Base-by-base conservation (phyloP, 1,139 yeast species). In the Suhomyces wounanorum region DNA sequence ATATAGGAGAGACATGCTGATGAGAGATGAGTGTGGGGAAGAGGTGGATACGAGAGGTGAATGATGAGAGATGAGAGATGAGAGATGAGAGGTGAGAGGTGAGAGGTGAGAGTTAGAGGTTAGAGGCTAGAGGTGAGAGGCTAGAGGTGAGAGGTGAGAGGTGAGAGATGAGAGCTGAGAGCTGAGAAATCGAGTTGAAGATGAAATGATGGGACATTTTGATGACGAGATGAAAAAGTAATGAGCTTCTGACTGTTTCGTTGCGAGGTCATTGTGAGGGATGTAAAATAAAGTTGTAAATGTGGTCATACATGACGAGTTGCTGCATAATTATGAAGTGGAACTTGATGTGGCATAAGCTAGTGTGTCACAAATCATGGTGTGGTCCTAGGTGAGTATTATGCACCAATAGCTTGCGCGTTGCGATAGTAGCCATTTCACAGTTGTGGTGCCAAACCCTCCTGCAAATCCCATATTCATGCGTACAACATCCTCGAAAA, bases 1-100 rank as follows among this genome's bases (percentile, higher is more conserved):
- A 39, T 39, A 35, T 18, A 40, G 43, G 30, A 48, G 44, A 40
- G 42, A 43, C n/a, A n/a, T 43, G 35, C 45, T 28, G 31, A 28
- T 28, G 31, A 28, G 31, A 28, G 31, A 28, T 28, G 13, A 10
- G 31, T 10, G 31, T 21, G 23, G 23, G 23, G 23, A 21, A 21
- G 23, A 21, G 23, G 23, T 21, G 13, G 31, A 28, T 28, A 28
- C 8, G 31, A 30, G 33, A 11, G 33, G 13, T 30, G 33, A 18
- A 14, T 31, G 40, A 35, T 45, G 30, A 44, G 44, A 45, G 48
- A 33, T 47, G 51, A 54, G 53, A 52, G 45, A 45, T 53, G 53
- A 52, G 50, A 52, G 40, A 37, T 36, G 48, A 49, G 46, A 41
- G 35, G 11, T 38, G 40, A 38, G 40, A 38, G 40, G 9, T 17